phyloP scores from a whole-genome alignment of 202 grass and related monocot species.

The Bolboschoenoplectus hybrid region DNA sequence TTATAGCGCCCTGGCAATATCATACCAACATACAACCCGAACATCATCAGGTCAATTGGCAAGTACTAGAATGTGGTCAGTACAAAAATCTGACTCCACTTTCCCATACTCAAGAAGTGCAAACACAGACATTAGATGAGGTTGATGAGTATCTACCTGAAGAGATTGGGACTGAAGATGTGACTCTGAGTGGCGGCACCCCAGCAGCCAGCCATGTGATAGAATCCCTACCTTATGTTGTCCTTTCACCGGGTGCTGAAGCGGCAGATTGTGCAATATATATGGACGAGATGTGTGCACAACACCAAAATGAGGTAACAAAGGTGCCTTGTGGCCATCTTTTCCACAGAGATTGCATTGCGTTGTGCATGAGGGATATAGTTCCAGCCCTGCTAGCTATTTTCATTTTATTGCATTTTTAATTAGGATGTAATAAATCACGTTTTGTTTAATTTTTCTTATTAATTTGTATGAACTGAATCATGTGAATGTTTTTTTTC shows the following conservation, averaged over 20 bases:
- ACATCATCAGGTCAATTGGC: background rate
- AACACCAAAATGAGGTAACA: conserved; percentile 32
- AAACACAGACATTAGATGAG: background rate
- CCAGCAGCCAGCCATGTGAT: conserved; percentile 53
- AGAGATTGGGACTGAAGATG: background rate
- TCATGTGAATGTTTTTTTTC: no score
- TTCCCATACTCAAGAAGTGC: no score
- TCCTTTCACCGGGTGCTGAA: conserved; percentile 20
- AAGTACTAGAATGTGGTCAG: background rate
- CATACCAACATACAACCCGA: background rate
- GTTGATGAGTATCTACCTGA: background rate
- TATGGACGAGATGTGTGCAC: conserved; percentile 59
- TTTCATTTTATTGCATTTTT: no score
- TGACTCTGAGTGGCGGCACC: conserved; percentile 46
- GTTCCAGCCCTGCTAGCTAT: no score
- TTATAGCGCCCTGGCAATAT: background rate
- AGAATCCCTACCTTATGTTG: conserved; percentile 64
- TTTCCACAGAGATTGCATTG: conserved; percentile 75
- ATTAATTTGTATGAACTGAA: no score
- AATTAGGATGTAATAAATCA: no score
- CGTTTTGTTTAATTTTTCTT: no score
- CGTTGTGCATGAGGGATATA: conserved; percentile 37
- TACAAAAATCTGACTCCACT: background rate
- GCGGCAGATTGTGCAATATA: conserved; percentile 56
- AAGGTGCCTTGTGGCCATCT: conserved; percentile 68